Base-by-base conservation (phyloP, 306 rosid species). In the Gillenia trifoliata region DNA sequence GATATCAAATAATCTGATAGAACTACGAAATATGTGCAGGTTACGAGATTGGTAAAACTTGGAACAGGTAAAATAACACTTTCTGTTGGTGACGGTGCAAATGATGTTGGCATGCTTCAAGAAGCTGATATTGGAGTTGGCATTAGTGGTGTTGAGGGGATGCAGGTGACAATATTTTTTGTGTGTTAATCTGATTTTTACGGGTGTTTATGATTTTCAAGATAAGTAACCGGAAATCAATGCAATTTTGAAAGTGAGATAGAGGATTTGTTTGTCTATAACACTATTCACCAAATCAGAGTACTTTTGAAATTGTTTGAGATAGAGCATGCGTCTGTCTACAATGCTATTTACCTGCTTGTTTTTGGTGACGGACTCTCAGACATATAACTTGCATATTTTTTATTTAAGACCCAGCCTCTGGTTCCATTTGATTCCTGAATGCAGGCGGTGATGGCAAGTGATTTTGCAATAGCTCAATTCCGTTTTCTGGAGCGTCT, bases 121-220 rank as follows among this genome's bases (percentile, higher is more conserved):
- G 95, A 92, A 74, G 96, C 96, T 56, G 93, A 92, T 85, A 90
- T 92, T 83, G 98, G 98, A 70, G 94, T 92, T 78, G 98, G 98
- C 66, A 89, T 93, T 52, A 93, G 91, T 60, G 98, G 98, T 30
- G 89, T 86, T 40, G 98, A 93, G 85, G 98, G 98, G 76, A 93
- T 89, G 97, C 98, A 90, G 98, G 98, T 93, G 61, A 55, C 29
- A 0, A 66, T 55, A 59, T 67, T 61, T 80, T 67, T 81, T 23
- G 55, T 23, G 55, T 15, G 57, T 20, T 38, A 40, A 28, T 43
- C 5, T 71, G 33, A 19, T 3, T 6, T 47, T 49, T 22, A 43
- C 11, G 25, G 25, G 17, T 40, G 11, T 22, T 52, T 50, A 9
- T 33, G 8, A 22, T 22, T 25, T 12, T 6, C 8, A 17, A 15